Evolutionary conservation across 345 rosid genomes (phyloP), one percentile per base, ranked within the genome.

Genomic region (Dovyalis caffra): DNA sequence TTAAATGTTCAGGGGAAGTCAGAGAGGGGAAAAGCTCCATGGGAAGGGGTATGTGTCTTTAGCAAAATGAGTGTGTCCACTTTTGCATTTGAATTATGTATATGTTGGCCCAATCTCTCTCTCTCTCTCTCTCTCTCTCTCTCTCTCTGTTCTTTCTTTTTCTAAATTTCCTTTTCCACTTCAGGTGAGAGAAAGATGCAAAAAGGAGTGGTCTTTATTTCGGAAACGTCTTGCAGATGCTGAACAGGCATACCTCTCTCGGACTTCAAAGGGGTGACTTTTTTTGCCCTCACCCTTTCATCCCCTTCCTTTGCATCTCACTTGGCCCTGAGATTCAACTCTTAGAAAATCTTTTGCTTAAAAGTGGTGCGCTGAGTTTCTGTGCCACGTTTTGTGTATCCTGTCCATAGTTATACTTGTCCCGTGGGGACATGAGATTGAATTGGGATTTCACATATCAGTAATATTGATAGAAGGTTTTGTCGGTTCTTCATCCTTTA

Each of bases 131-230:
- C 3, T 3, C 11, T 51, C 16, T 58, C 38, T 34, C 56, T 28
- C 33, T 68, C n/a, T 23, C 28, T 21, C 26, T 4, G 10, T 23
- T 63, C 33, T 63, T 18, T 61, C 2, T 34, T 68, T 28, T 58
- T 62, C 33, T 68, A 20, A 18, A 28, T 20, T 8, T 47, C 16
- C 33, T 11, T 49, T 81, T 49, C 53, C 90, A 91, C 80, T 57
- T 53, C 90, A 95, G 99, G 97, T 95, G 37, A 88, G 93, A 83
- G 87, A 78, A 58, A 82, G 99, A 78, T 92, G 97, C 87, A 81
- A 85, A 85, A 79, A 74, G 3, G 99, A 95, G 82, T 95, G 99
- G 99, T 70, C 89, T 1, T 61, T 92, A 69, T 95, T 92, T 85
- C 91, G 85, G 86, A 77, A 83, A 21, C 97, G 99, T 0, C 86